Percentiles rank a stretch among this genome's conserved stretches.
phyloP scores from a whole-genome alignment of 1,284 basidiomycete genomes.

The Apiotrichum siamense region DNA sequence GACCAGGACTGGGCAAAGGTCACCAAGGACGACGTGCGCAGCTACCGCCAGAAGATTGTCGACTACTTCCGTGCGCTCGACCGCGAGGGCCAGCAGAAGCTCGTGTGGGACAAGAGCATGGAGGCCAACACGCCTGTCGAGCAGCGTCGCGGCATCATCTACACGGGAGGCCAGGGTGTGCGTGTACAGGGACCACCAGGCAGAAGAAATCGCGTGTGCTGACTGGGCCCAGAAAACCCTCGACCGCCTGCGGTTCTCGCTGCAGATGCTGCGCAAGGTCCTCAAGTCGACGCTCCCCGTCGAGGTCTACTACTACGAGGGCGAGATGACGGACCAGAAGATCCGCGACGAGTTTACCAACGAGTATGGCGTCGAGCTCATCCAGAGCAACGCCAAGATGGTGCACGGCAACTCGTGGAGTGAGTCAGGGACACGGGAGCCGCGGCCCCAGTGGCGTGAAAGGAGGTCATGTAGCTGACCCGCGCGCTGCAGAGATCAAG shows the following conservation, averaged over 20 bases:
- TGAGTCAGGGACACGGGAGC: conserved; percentile 18
- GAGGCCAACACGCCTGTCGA: conserved; percentile 26
- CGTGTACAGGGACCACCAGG: too few relatives aligned
- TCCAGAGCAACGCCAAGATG: conserved; percentile 17
- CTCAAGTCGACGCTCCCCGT: conserved; percentile 46
- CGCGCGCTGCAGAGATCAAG: conserved; percentile 34
- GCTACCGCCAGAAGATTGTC: conserved; percentile 42
- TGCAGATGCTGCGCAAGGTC: conserved; percentile 46
- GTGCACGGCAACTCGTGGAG: conserved; percentile 35
- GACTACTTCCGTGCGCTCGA: conserved; percentile 42
- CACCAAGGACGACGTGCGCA: conserved; percentile 32
- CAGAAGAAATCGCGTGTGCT: not conserved
- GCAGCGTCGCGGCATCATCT: conserved; percentile 45
- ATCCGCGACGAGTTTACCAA: conserved; percentile 30
- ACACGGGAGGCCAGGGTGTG: conserved; percentile 47
- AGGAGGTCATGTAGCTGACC: not conserved
- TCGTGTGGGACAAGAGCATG: conserved; percentile 41
- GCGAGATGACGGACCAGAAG: conserved; percentile 42
- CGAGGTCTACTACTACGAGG: conserved; percentile 49
- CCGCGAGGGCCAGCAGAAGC: conserved; percentile 27
- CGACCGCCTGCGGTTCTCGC: conserved; percentile 37
- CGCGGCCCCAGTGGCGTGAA: not conserved
- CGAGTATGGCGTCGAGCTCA: conserved; percentile 29
- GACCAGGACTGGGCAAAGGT: conserved; percentile 41
- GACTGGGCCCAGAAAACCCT: conserved; percentile 46